A percentile compares a stretch with the other conserved stretches of the same genome.
These are phyloP conservation scores for Solanum stenotomum DNA, from an alignment of 257 asterid species.

Conservation along the genomic window DNA sequence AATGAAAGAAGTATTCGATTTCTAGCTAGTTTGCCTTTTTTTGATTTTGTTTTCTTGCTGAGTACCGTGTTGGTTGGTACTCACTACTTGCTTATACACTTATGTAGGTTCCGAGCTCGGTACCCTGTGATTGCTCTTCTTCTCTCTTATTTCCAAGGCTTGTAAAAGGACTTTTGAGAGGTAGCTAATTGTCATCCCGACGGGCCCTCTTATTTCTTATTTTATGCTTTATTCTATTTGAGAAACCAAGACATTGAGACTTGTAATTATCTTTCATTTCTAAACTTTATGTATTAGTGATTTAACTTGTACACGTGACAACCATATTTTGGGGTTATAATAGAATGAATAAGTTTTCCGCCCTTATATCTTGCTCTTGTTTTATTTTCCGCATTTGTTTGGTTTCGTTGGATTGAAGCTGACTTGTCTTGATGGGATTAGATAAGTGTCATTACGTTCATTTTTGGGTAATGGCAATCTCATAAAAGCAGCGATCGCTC, in stretches of 20 bases:
- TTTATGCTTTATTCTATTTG: neutral
- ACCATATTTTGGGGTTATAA: accelerated
- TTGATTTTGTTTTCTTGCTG: too few relatives aligned
- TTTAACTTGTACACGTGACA: neutral
- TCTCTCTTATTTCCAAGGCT: neutral
- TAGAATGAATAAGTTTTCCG: too few relatives aligned
- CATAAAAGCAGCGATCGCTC: accelerated
- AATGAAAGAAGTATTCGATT: too few relatives aligned
- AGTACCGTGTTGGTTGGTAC: neutral
- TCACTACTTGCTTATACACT: neutral
- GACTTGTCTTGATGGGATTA: too few relatives aligned
- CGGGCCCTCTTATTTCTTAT: too few relatives aligned
- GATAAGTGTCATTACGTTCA: accelerated
- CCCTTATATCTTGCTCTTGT: neutral
- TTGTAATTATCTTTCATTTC: neutral
- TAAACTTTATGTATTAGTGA: too few relatives aligned
- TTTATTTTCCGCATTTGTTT: too few relatives aligned
- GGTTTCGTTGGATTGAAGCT: neutral
- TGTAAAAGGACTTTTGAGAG: neutral
- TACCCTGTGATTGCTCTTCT: neutral
- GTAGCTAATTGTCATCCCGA: neutral
- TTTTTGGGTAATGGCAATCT: neutral
- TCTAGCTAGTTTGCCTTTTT: neutral
- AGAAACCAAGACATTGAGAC: neutral
- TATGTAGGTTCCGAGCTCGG: neutral